Evolutionary conservation across 2,329 filamentous ascomycete genomes (phyloP), one percentile per base, ranked within the genome.

Genomic region (Furcasterigmium furcatum): DNA sequence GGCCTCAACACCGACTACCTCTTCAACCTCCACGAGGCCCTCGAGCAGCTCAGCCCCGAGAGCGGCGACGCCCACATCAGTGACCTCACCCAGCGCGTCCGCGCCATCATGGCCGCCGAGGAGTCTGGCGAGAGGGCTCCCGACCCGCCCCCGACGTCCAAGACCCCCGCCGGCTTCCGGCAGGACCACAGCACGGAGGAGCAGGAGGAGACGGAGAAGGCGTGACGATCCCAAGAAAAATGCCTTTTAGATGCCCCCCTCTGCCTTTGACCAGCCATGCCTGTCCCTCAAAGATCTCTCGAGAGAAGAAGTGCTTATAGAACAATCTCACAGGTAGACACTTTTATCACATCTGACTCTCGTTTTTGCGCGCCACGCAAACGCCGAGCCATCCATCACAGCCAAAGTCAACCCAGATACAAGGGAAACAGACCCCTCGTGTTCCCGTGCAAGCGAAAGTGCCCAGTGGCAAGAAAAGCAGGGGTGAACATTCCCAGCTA

Each of bases 1-100:
- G 94, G 94, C 1, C 80, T 85, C 61, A 97, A 97, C 65, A 83
- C 77, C 48, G 92, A 97, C 60, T 99, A 99, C 66, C 73, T 99
- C 35, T 85, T 89, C 61, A 77, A 84, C 53, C 72, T 99, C 36
- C 88, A 96, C 61, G 71, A 73, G 46, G 88, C 89, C 7, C 74
- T 99, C 53, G 67, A 83, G 48, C 81, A 79, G 24, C 68, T 97
- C 54, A 85, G 88, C 51, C 70, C 79, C 3, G 88, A 88, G 43
- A 94, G 87, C 60, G 83, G 82, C 4, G 94, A 97, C 70, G 77
- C 77, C 50, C 92, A 99, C 73, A 78, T 99, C 44, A 84, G 80
- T 41, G 91, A 97, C 66, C 70, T 99, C 55, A 89, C 88, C 14
- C 67, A 72, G 46, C 78, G 88, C 44, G 85, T 94, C 36, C 80